phyloP scores from a whole-genome alignment of 2,329 filamentous ascomycete species.

The Plectosphaerella cucumerina region DNA sequence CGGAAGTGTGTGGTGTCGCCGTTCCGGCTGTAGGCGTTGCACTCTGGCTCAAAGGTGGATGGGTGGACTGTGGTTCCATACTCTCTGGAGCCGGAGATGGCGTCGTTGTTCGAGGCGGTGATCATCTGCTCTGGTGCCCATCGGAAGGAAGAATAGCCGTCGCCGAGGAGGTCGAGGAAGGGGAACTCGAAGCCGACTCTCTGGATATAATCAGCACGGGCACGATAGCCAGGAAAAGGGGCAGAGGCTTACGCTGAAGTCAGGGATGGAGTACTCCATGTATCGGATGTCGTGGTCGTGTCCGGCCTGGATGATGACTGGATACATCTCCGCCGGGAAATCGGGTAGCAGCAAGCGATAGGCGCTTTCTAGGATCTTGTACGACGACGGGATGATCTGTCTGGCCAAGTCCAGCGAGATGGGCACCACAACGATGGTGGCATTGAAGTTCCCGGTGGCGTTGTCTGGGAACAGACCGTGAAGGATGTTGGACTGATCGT shows the following conservation, averaged over 20 bases:
- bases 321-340: constrained; percentile 49
- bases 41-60: constrained; percentile 39
- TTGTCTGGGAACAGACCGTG: constrained; percentile 38
- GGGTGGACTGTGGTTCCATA: constrained; percentile 42
- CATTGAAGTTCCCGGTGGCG: constrained; percentile 50
- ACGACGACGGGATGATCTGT: constrained; percentile 41
- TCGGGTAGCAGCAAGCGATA: constrained; percentile 41
- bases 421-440: constrained; percentile 46
- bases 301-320: constrained; percentile 44
- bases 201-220: constrained; percentile 21
- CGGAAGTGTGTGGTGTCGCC: constrained; percentile 13
- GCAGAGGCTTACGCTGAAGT: constrained; percentile 39
- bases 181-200: constrained; percentile 49
- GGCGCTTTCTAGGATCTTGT: constrained; percentile 43
- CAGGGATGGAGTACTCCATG: constrained; percentile 31
- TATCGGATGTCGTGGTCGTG: constrained; percentile 48
- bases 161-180: constrained; percentile 47
- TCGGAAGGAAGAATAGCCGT: constrained; percentile 46
- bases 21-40: constrained; percentile 39
- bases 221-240: not conserved
- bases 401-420: constrained; percentile 43
- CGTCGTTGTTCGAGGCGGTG: constrained; percentile 33
- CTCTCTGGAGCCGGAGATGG: constrained; percentile 36
- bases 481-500: constrained; percentile 37
- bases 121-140: constrained; percentile 45